A percentile compares a stretch with the other conserved stretches of the same genome.
These are phyloP conservation scores for Trametes cingulata DNA, from an alignment of 768 basidiomycete species.

Conservation along the genomic window DNA sequence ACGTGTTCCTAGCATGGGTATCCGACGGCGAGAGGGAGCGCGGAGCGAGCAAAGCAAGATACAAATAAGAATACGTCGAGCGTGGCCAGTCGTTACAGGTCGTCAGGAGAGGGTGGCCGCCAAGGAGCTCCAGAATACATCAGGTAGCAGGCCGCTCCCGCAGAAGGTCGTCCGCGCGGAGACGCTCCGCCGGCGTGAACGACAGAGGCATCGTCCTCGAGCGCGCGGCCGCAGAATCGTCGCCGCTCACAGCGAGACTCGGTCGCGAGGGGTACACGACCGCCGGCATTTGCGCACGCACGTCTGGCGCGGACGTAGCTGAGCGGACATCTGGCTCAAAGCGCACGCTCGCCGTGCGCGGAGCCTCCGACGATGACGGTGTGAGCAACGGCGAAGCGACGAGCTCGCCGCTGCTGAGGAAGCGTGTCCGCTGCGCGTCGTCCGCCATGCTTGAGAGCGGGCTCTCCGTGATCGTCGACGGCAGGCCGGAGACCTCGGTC, in stretches of 20 bases:
- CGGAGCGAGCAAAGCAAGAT: too few species aligned
- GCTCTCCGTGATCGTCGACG: not conserved
- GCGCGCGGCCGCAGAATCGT: constrained; percentile 10
- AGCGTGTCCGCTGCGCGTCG: not conserved
- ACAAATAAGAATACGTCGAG: too few species aligned
- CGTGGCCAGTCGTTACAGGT: not conserved
- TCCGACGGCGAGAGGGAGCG: too few species aligned
- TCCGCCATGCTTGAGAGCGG: not conserved
- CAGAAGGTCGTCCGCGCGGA: constrained; percentile 12
- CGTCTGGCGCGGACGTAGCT: not conserved
- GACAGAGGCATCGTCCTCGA: constrained; percentile 15
- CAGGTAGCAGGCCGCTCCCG: not conserved
- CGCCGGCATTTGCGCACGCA: not conserved
- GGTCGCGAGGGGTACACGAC: not conserved
- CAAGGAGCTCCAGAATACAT: too few species aligned
- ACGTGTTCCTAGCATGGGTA: too few species aligned
- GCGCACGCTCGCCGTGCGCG: constrained; percentile 8
- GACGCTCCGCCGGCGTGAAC: constrained; percentile 9
- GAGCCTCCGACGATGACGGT: not conserved
- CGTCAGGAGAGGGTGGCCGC: too few species aligned
- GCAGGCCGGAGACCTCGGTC: constrained; percentile 5
- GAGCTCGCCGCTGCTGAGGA: constrained; percentile 16
- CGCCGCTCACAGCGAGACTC: not conserved
- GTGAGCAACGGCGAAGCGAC: constrained; percentile 9
- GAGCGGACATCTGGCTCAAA: constrained; percentile 17